Percentiles rank a stretch among this genome's conserved stretches.
Evolutionary conservation across 176 grass and related monocot genomes (phyloP).

Genomic region (Carex myosuroides): DNA sequence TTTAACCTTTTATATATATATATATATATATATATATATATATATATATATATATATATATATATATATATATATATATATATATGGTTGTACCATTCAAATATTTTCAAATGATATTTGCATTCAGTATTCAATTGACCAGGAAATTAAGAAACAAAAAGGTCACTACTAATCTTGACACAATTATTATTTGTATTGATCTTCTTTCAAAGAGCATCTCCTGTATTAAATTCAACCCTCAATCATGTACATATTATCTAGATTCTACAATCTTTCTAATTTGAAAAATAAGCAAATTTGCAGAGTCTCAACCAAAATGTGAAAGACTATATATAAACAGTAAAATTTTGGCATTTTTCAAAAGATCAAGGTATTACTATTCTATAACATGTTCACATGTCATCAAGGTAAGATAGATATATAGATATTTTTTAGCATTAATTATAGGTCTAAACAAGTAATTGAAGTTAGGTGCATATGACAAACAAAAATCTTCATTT

Average conservation of each 20-base stretch:
- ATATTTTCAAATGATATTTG: background rate
- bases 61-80: too few species aligned
- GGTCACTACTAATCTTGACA: background rate
- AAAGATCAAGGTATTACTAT: background rate
- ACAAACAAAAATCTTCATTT: constrained; percentile 13
- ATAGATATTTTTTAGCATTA: background rate
- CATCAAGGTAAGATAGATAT: background rate
- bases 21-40: too few species aligned
- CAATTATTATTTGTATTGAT: background rate
- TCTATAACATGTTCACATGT: background rate
- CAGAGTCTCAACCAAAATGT: background rate
- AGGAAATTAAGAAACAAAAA: constrained; percentile 10
- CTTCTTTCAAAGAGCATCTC: background rate
- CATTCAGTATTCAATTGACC: background rate
- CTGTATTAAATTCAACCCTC: background rate
- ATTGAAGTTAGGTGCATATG: constrained; percentile 4
- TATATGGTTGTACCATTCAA: background rate
- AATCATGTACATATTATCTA: background rate
- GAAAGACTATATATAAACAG: background rate
- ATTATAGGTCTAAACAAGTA: background rate
- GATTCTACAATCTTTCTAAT: too few species aligned
- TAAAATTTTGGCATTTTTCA: background rate
- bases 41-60: background rate
- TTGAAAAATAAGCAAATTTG: too few species aligned
- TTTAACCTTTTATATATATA: background rate